These are phyloP conservation scores for Tagetes erecta DNA, from an alignment of 129 eudicot species.

Conservation along the genomic window DNA sequence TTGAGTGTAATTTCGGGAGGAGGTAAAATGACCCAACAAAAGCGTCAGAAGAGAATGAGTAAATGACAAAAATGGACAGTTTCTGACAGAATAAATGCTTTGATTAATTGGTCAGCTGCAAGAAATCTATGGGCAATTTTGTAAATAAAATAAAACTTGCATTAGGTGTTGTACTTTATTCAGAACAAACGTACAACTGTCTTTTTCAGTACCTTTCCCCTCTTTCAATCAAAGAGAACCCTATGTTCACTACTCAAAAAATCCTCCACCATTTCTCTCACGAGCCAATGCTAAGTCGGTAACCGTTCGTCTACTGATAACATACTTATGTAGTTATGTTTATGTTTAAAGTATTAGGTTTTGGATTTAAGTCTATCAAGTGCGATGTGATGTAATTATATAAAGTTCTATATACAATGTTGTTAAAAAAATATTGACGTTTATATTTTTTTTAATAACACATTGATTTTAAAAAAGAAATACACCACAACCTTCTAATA, in stretches of 20 bases:
- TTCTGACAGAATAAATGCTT: conserved; percentile 11
- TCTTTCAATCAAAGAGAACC: conserved; percentile 18
- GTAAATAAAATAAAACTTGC: not conserved
- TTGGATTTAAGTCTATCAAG: too few relatives aligned
- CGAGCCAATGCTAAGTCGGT: too few relatives aligned
- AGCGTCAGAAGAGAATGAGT: conserved; percentile 8
- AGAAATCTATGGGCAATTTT: conserved; percentile 8
- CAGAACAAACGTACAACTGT: conserved; percentile 25
- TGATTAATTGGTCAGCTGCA: not conserved
- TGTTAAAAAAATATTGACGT: too few relatives aligned
- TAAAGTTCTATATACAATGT: too few relatives aligned
- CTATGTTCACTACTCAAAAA: conserved; percentile 1
- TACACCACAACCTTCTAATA: too few relatives aligned
- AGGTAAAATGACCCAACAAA: not conserved
- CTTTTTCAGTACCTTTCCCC: conserved; percentile 21
- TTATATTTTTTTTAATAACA: too few relatives aligned
- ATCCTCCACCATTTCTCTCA: not conserved
- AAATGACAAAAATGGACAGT: conserved; percentile 12
- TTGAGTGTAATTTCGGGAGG: not conserved
- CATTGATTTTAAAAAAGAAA: too few relatives aligned
- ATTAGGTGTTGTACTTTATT: conserved; percentile 23
- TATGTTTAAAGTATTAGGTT: too few relatives aligned
- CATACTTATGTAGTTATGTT: too few relatives aligned
- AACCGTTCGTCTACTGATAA: too few relatives aligned
- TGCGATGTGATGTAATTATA: too few relatives aligned